Base-by-base conservation (phyloP, 768 basidiomycete genomes). In the Lactarius deliciosus region DNA sequence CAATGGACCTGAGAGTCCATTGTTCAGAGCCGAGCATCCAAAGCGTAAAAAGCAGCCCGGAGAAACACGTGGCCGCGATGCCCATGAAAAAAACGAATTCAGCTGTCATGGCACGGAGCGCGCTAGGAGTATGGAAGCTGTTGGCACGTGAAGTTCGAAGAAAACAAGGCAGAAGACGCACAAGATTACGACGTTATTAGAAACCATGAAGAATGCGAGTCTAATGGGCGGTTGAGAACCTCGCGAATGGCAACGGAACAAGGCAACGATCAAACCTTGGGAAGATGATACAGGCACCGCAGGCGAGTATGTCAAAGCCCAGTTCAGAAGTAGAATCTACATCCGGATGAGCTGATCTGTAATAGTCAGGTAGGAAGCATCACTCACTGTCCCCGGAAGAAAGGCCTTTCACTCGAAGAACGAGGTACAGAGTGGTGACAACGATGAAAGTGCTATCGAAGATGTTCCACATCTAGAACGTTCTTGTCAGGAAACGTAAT, bases 251-350 rank as follows among this genome's bases (percentile, higher is more conserved):
- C 41, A 36, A 54, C 36, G 53, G 36, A 34, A 65, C 45, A 3
- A 41, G 43, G n/a, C 66, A 43, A 18, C 18, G 15, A 60, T 68
- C 77, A 34, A 71, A 88, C 86, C 93, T 84, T 25, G 94, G 94
- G 72, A 94, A 89, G 30, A 96, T 81, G 60, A 95, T 87, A 72
- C 92, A 94, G 2, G 89, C 92, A 9, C 88, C 90, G 72, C 91
- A 94, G 3, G 94, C 82, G 60, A 96, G 81, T 38, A 94, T 81
- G 71, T 96, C 93, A 72, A 96, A 94, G 1, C 90, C 88, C 71
- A 90, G 75, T 34, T 81, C 81, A 4, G 91, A 91, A 0, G 81
- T 25, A 62, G 40, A 62, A 38, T 15, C 61, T 62, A 64, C 56
- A 50, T 40, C 53, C 30, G 2, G 22, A 40, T 68, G 15, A 47